A percentile compares a stretch with the other conserved stretches of the same genome.
These are phyloP conservation scores for Ramalina peruviana DNA, from an alignment of 495 filamentous ascomycete genomes.

Conservation along the genomic window DNA sequence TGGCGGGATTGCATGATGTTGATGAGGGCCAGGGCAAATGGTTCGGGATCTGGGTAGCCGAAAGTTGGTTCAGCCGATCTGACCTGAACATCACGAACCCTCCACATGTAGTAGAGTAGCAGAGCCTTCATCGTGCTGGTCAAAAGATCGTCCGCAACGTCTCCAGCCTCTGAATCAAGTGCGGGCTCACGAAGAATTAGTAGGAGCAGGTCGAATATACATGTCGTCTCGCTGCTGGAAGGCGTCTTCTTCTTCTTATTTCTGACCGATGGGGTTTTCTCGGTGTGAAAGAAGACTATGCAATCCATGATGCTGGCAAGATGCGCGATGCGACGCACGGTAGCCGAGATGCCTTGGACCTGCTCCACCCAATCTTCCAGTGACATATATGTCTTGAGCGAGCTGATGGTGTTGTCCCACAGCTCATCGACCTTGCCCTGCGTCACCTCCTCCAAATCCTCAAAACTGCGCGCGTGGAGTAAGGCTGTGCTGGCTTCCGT, in stretches of 20 bases:
- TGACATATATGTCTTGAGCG: constrained; percentile 48
- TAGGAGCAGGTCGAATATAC: constrained; percentile 31
- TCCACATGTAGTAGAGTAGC: constrained; percentile 94
- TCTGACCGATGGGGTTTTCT: constrained; percentile 23
- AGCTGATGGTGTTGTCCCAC: constrained; percentile 70
- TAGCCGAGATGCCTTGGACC: constrained; percentile 59
- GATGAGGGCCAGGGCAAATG: constrained; percentile 46
- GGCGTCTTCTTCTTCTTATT: constrained; percentile 31
- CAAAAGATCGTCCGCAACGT: constrained; percentile 66
- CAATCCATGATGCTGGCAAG: constrained; percentile 70
- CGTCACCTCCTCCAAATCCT: constrained; percentile 73
- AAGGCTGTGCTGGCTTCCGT: constrained; percentile 70
- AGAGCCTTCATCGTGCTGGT: constrained; percentile 54
- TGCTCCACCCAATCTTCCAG: constrained; percentile 46
- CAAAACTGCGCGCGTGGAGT: constrained; percentile 69
- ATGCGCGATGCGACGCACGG: constrained; percentile 70
- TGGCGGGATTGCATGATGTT: constrained; percentile 43
- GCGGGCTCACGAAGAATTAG: constrained; percentile 52
- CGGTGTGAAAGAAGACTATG: constrained; percentile 53
- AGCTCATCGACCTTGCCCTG: constrained; percentile 65
- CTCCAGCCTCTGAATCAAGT: constrained; percentile 40
- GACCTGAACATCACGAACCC: constrained; percentile 40
- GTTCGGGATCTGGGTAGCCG: constrained; percentile 30
- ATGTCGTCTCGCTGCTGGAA: constrained; percentile 42
- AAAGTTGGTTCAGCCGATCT: constrained; percentile 25